These are phyloP conservation scores for Penicillium sumatraense DNA, from an alignment of 2,329 filamentous ascomycete species.

Conservation along the genomic window DNA sequence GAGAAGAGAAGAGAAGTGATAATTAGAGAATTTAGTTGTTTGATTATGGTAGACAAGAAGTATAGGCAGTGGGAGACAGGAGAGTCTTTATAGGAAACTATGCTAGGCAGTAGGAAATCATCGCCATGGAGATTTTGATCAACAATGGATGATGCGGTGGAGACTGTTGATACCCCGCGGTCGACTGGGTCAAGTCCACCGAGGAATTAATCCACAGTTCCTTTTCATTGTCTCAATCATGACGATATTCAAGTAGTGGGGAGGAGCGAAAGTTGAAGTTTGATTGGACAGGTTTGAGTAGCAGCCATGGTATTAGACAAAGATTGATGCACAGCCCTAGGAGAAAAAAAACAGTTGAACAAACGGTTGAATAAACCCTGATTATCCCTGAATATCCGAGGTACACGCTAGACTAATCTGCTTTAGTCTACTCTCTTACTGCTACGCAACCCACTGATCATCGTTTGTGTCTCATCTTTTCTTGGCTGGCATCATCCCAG, in stretches of 20 bases:
- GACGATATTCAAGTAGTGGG: not conserved
- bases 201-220: no score
- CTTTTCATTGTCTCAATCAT: no score
- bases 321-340: no score
- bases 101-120: not conserved
- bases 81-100: not conserved
- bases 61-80: not conserved
- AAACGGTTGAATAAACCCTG: no score
- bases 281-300: slow-evolving; percentile 6
- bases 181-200: no score
- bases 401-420: no score
- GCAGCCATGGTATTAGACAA: not conserved
- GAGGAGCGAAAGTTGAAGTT: not conserved
- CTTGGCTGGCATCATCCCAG: slow-evolving; percentile 8
- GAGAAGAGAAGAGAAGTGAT: not conserved
- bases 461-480: slow-evolving; percentile 12
- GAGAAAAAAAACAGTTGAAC: no score
- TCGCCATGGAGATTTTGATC: not conserved
- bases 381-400: no score
- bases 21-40: not conserved
- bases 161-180: not conserved
- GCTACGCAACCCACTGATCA: slow-evolving; percentile 9
- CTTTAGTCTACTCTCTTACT: no score
- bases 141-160: not conserved
- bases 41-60: not conserved